Conservation (phyloP, 441 rosid genomes). For the Gossypium davidsonii region DNA sequence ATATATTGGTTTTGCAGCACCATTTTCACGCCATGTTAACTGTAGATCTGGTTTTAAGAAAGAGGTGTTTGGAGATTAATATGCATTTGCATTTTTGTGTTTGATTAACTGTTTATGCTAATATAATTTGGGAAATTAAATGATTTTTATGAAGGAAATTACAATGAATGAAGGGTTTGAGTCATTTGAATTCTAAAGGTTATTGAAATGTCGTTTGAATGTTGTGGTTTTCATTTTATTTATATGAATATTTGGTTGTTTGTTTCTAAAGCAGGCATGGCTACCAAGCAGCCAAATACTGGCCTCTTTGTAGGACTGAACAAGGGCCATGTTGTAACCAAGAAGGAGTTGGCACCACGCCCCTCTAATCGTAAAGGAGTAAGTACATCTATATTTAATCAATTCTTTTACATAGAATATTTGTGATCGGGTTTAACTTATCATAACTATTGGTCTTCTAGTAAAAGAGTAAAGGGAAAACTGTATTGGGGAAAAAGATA, state of each 20-base stretch:
- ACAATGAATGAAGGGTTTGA: background rate
- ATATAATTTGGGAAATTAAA: background rate
- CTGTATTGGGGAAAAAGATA: no score
- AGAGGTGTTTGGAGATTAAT: background rate
- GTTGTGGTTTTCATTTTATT: background rate
- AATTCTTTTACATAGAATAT: background rate
- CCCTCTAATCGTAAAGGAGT: slow-evolving; percentile 55
- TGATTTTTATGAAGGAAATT: background rate
- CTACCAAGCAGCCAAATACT: slow-evolving; percentile 44
- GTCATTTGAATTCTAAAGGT: background rate
- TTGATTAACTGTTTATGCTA: background rate
- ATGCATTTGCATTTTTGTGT: background rate
- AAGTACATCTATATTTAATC: slow-evolving; percentile 9
- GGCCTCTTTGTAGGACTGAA: slow-evolving; percentile 58
- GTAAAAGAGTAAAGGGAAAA: no score
- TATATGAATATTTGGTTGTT: background rate
- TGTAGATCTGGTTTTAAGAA: background rate
- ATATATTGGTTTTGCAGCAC: background rate
- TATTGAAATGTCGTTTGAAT: background rate
- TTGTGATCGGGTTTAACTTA: background rate
- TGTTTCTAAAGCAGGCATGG: slow-evolving; percentile 34
- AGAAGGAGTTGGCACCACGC: slow-evolving; percentile 47
- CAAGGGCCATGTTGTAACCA: slow-evolving; percentile 55
- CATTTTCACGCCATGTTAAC: background rate
- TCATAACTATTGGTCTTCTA: no score